Evolutionary conservation across 192 early-diverging fungal genomes (phyloP), one percentile per base, ranked within the genome.

Genomic region (Allomyces arbusculus): DNA sequence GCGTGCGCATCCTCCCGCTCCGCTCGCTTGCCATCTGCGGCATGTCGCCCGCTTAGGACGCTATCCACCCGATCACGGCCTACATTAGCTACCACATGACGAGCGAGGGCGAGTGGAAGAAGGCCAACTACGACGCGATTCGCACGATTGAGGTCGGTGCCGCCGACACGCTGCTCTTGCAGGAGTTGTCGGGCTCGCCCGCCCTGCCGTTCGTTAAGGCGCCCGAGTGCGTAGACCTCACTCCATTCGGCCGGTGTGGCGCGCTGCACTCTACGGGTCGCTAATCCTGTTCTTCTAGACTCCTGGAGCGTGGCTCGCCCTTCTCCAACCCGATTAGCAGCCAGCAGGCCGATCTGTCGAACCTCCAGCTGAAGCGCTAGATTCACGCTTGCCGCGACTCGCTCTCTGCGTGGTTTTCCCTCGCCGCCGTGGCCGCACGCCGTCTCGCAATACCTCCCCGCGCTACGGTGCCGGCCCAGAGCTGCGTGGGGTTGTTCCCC

Each of bases 41-140:
- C 50, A 1, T n/a, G 20, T 58, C 20, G 50, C 50, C 3, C 12
- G 20, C 4, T 2, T 58, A 58, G 50, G 50, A 58, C 16, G 50
- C 12, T 3, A n/a, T 58, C 16, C 50, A 58, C 50, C 50, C 50
- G 16, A 58, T 58, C 50, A 58, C 50, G 16, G 50, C 50, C 50
- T 58, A 58, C 50, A 58, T 58, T n/a, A 58, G 50, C 50, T 58
- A 58, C 50, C 50, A 58, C 50, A 58, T 58, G 50, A 58, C 50
- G 16, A n/a, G 20, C 50, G 50, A 58, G 16, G 20, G 20, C 16
- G 50, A 20, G 50, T 58, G 50, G 50, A 58, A 58, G 50, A n/a
- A 58, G 50, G 16, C 16, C 50, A 58, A 58, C 50, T 58, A 58
- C 50, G 50, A 14, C 16, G 50, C 50, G 16, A 58, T 58, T 58